Conservation (phyloP, 1,284 basidiomycete genomes). For the Cryptococcus wingfieldii region DNA sequence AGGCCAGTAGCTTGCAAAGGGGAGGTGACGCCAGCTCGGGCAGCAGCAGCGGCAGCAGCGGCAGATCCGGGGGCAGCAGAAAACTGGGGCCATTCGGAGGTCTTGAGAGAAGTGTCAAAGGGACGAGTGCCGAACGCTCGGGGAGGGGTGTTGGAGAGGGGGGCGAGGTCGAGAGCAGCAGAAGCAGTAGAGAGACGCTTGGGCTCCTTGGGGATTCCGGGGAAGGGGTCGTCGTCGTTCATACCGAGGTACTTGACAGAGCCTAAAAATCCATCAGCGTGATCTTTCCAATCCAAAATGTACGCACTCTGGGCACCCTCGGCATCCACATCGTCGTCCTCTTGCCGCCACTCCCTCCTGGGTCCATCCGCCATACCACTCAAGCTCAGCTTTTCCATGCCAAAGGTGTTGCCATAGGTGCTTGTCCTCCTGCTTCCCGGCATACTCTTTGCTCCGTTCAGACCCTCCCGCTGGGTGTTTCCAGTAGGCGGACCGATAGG, state of each 20-base stretch:
- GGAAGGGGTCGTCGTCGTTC: slow-evolving; percentile 85
- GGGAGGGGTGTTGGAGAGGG: slow-evolving; percentile 74
- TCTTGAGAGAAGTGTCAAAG: slow-evolving; percentile 59
- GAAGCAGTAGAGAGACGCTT: slow-evolving; percentile 77
- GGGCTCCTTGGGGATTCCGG: slow-evolving; percentile 50
- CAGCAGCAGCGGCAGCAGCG: slow-evolving; percentile 1
- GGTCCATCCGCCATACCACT: slow-evolving; percentile 38
- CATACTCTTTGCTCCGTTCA: slow-evolving; percentile 50
- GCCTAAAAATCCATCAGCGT: slow-evolving; percentile 52
- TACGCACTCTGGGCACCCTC: slow-evolving; percentile 46
- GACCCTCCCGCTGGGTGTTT: slow-evolving; percentile 25
- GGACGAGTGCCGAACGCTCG: slow-evolving; percentile 60
- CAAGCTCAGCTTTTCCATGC: slow-evolving; percentile 49
- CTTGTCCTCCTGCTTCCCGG: slow-evolving; percentile 45
- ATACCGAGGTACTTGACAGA: slow-evolving; percentile 87
- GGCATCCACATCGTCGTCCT: slow-evolving; percentile 46
- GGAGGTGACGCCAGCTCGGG: slow-evolving; percentile 46
- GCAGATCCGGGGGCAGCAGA: slow-evolving; percentile 51
- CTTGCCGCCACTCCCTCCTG: slow-evolving; percentile 26
- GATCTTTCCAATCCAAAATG: neutral
- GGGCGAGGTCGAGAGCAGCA: slow-evolving; percentile 86
- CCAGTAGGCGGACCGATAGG: slow-evolving; percentile 23
- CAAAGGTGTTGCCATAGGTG: slow-evolving; percentile 44
- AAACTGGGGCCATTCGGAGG: slow-evolving; percentile 92
- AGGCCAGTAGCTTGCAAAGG: slow-evolving; percentile 57